A percentile compares a stretch with the other conserved stretches of the same genome.
phyloP scores from a whole-genome alignment of 1,139 yeast species.

The Saccharomyces hybrid region DNA sequence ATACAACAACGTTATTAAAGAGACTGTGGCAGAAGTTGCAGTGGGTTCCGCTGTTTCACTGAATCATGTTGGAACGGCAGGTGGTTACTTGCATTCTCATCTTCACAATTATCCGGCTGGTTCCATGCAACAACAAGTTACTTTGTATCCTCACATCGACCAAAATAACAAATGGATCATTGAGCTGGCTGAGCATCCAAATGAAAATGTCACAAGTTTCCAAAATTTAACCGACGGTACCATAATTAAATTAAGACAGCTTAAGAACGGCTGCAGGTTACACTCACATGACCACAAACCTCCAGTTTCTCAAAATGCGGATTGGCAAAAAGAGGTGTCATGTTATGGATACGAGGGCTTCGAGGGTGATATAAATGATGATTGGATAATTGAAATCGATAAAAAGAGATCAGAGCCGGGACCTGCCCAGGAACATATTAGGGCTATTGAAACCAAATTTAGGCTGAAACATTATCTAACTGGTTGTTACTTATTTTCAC shows the following conservation, averaged over 20 bases:
- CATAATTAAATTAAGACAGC: constrained; percentile 70
- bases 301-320: constrained; percentile 74
- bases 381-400: constrained; percentile 83
- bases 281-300: constrained; percentile 96
- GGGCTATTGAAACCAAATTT: constrained; percentile 78
- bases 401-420: constrained; percentile 48
- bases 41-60: constrained; percentile 73
- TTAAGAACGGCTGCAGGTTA: constrained; percentile 63
- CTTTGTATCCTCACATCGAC: constrained; percentile 87
- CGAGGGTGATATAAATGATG: constrained; percentile 92
- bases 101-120: constrained; percentile 78
- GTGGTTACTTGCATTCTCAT: constrained; percentile 95
- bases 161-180: constrained; percentile 76
- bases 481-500: constrained; percentile 84
- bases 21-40: constrained; percentile 74
- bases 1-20: constrained; percentile 59
- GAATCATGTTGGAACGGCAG: constrained; percentile 78
- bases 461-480: constrained; percentile 84
- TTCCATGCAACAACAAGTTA: constrained; percentile 89
- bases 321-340: constrained; percentile 93
- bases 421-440: constrained; percentile 52
- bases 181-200: constrained; percentile 33
- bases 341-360: constrained; percentile 90
- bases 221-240: constrained; percentile 67
- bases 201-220: constrained; percentile 42